Conservation (phyloP, 129 eudicot species). For the Chrysanthemum lavandulifolium region DNA sequence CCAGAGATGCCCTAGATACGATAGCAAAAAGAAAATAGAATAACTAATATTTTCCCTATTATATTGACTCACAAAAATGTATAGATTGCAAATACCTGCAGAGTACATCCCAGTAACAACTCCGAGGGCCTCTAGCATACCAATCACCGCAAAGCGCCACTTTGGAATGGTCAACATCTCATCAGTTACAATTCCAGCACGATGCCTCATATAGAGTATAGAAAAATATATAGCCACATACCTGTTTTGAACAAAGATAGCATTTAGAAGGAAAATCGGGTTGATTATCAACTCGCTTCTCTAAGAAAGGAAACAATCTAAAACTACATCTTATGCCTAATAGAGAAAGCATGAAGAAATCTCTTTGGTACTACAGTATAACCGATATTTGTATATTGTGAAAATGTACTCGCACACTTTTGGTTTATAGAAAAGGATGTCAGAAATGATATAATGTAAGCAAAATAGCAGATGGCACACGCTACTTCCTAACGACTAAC, state of each 20-base stretch:
- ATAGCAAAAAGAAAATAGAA: not conserved
- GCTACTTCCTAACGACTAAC: too few species aligned
- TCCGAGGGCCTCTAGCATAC: constrained; percentile 88
- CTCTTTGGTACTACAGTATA: not conserved
- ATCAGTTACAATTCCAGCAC: constrained; percentile 67
- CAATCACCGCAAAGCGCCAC: constrained; percentile 68
- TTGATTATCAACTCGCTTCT: not conserved
- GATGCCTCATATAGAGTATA: constrained; percentile 52
- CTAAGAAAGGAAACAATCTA: constrained; percentile 16
- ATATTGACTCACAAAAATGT: constrained; percentile 9
- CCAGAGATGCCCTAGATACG: not conserved
- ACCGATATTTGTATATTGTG: constrained; percentile 10
- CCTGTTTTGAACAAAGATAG: constrained; percentile 42
- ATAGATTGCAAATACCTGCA: constrained; percentile 54
- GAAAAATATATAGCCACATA: constrained; percentile 76
- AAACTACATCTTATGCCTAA: not conserved
- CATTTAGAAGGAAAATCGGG: not conserved
- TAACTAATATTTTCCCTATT: not conserved
- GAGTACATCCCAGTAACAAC: constrained; percentile 78
- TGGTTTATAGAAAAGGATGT: not conserved
- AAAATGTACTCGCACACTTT: not conserved
- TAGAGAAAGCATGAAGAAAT: not conserved
- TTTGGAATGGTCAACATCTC: constrained; percentile 83
- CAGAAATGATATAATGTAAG: too few species aligned
- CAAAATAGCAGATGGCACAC: too few species aligned